Conservation (phyloP, 306 rosid species). For the Prunus fruticosa region DNA sequence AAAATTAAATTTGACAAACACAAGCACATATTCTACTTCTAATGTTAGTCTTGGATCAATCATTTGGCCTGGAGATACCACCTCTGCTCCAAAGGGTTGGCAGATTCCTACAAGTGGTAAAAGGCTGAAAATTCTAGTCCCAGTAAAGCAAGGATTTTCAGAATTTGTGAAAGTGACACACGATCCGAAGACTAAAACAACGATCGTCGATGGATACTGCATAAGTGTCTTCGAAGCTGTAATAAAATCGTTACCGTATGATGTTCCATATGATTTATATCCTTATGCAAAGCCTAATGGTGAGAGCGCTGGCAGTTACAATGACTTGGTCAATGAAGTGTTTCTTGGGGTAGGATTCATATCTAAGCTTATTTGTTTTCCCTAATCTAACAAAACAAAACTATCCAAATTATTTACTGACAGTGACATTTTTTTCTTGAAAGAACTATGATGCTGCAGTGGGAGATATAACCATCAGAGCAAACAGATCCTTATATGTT, state of each 20-base stretch:
- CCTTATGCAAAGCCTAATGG: constrained; percentile 14
- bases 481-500: constrained; percentile 14
- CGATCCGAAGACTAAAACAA: not conserved
- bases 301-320: not conserved
- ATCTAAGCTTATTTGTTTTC: not conserved
- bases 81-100: constrained; percentile 29
- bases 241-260: constrained; percentile 13
- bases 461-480: constrained; percentile 26
- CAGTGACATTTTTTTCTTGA: not conserved
- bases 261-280: constrained; percentile 8
- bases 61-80: constrained; percentile 35
- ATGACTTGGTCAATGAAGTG: constrained; percentile 20
- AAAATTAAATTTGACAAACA: not conserved
- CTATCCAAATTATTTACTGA: not conserved
- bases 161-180: constrained; percentile 9
- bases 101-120: constrained; percentile 13
- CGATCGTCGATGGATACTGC: constrained; percentile 7
- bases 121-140: constrained; percentile 27
- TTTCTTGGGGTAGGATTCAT: constrained; percentile 17
- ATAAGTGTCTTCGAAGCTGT: constrained; percentile 18
- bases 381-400: not conserved
- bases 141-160: not conserved
- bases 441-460: constrained; percentile 25
- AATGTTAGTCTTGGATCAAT: constrained; percentile 8
- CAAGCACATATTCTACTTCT: not conserved